Percentiles rank a stretch among this genome's conserved stretches.
Conservation (phyloP, 495 filamentous ascomycete genomes). For the Hypoxylon perforatum region DNA sequence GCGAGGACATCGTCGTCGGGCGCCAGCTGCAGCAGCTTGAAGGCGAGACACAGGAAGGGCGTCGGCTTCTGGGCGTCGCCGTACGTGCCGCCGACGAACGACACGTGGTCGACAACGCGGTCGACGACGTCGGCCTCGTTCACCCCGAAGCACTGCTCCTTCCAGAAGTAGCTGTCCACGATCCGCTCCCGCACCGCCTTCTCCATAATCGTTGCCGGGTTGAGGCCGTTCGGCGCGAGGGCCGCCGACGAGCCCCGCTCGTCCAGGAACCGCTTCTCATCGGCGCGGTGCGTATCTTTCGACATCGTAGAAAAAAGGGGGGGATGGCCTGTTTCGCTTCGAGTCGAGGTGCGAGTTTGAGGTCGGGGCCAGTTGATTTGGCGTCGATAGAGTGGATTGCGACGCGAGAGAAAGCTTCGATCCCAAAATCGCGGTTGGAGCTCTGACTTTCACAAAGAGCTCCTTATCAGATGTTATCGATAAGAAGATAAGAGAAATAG, state of each 20-base stretch:
- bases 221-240: constrained; percentile 75
- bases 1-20: constrained; percentile 82
- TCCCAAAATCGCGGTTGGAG: too few relatives aligned
- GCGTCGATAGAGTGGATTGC: neutral
- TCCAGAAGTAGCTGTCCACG: constrained; percentile 94
- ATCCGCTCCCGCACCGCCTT: constrained; percentile 95
- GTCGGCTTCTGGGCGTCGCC: constrained; percentile 83
- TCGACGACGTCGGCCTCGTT: constrained; percentile 89
- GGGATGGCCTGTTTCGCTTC: too few relatives aligned
- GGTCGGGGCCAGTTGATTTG: neutral
- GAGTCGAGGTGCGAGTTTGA: neutral
- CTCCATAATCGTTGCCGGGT: constrained; percentile 90
- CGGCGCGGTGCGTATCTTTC: constrained; percentile 69
- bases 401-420: too few relatives aligned
- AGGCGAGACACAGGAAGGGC: constrained; percentile 92
- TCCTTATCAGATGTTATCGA: too few relatives aligned
- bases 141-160: constrained; percentile 96
- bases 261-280: constrained; percentile 80
- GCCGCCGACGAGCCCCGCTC: constrained; percentile 69
- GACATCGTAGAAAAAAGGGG: constrained; percentile 9
- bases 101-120: constrained; percentile 84
- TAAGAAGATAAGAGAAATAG: too few relatives aligned
- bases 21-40: constrained; percentile 91
- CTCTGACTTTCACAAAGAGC: too few relatives aligned
- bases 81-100: constrained; percentile 85